Conservation (phyloP, 2,329 filamentous ascomycete genomes). For the Aspergillus udagawae region DNA sequence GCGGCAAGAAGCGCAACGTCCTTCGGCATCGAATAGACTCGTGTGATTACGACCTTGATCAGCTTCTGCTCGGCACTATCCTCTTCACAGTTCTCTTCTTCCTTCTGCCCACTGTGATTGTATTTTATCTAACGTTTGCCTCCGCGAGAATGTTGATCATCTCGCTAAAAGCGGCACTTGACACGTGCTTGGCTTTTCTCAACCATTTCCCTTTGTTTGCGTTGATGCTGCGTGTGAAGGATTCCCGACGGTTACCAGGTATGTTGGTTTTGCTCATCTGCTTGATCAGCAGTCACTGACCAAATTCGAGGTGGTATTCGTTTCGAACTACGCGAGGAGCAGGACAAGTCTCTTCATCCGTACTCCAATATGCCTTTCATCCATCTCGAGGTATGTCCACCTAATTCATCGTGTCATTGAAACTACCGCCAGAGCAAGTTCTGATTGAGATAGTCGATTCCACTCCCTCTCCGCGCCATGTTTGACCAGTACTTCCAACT, state of each 20-base stretch:
- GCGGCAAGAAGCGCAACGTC: slow-evolving; percentile 96
- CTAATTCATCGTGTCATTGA: neutral
- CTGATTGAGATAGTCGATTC: slow-evolving; percentile 63
- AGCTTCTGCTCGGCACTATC: slow-evolving; percentile 92
- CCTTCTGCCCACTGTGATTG: slow-evolving; percentile 85
- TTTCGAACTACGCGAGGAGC: slow-evolving; percentile 81
- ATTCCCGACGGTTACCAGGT: slow-evolving; percentile 84
- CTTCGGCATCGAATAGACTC: slow-evolving; percentile 96
- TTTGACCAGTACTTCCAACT: slow-evolving; percentile 98
- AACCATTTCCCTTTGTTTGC: slow-evolving; percentile 98
- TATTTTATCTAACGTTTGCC: slow-evolving; percentile 96
- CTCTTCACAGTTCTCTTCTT: slow-evolving; percentile 95
- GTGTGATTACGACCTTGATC: slow-evolving; percentile 97
- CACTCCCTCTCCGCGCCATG: slow-evolving; percentile 86
- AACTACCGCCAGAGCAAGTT: neutral
- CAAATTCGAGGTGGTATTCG: slow-evolving; percentile 65
- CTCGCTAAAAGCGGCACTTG: slow-evolving; percentile 81
- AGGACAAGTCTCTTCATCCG: slow-evolving; percentile 39
- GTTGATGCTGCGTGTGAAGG: slow-evolving; percentile 91
- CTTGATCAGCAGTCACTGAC: neutral
- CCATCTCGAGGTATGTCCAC: slow-evolving; percentile 65
- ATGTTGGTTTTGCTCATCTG: slow-evolving; percentile 12
- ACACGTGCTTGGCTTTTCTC: slow-evolving; percentile 86
- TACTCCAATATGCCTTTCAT: slow-evolving; percentile 70
- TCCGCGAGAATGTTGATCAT: slow-evolving; percentile 94